Percentiles rank a stretch among this genome's conserved stretches.
phyloP scores from a whole-genome alignment of 2,329 filamentous ascomycete species.

The Stemphylium lycopersici region DNA sequence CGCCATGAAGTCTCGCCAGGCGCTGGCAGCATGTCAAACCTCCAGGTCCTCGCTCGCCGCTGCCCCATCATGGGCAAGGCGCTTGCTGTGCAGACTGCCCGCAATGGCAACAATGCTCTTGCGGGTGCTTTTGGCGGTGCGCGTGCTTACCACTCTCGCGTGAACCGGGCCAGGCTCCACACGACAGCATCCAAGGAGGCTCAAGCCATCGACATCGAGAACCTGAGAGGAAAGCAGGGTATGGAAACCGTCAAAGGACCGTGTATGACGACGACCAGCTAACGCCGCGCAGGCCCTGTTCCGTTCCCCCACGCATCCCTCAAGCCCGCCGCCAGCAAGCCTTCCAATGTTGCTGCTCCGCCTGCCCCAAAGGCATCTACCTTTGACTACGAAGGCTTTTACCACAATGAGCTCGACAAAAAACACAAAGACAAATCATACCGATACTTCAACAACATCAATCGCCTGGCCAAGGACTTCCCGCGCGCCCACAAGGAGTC shows the following conservation, averaged over 20 bases:
- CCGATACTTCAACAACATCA: conserved; percentile 99
- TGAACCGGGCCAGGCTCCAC: conserved; percentile 77
- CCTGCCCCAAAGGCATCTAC: conserved; percentile 60
- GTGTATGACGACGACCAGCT: conserved; percentile 13
- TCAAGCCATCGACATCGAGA: conserved; percentile 69
- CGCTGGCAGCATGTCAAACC: conserved; percentile 93
- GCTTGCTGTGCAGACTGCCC: conserved; percentile 77
- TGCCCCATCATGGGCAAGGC: conserved; percentile 99
- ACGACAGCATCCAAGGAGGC: conserved; percentile 80
- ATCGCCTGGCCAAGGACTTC: conserved; percentile 94
- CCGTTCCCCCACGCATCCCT: conserved; percentile 40
- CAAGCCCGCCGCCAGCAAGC: conserved; percentile 28
- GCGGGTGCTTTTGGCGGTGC: conserved; percentile 58
- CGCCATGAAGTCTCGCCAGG: conserved; percentile 72
- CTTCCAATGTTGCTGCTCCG: conserved; percentile 49
- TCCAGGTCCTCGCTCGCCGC: conserved; percentile 90
- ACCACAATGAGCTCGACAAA: conserved; percentile 87
- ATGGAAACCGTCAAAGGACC: conserved; percentile 4
- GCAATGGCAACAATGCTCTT: conserved; percentile 54
- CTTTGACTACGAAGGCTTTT: conserved; percentile 93
- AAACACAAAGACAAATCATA: conserved; percentile 99
- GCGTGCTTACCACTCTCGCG: conserved; percentile 55
- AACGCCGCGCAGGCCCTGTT: conserved; percentile 29
- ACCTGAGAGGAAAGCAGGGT: conserved; percentile 51
- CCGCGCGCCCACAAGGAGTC: conserved; percentile 89